These are phyloP conservation scores for Verticillium dahliae DNA, from an alignment of 2,329 filamentous ascomycete genomes.

Conservation along the genomic window DNA sequence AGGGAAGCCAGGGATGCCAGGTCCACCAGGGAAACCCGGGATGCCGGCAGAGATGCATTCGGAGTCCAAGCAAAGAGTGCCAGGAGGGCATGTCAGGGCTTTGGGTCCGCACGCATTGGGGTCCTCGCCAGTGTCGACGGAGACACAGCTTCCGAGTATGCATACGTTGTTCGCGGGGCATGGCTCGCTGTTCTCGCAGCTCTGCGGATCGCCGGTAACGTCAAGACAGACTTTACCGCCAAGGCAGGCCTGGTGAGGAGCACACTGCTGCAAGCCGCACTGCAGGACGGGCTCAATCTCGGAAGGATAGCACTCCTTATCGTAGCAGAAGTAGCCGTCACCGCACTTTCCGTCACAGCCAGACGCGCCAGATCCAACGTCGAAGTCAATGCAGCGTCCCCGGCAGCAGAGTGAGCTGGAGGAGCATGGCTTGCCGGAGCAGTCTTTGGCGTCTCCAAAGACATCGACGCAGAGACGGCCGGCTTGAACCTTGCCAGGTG, in stretches of 20 bases:
- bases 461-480: not conserved
- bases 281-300: not conserved
- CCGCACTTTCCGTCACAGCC: not conserved
- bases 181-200: not conserved
- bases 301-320: not conserved
- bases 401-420: not conserved
- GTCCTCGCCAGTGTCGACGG: not conserved
- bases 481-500: not conserved
- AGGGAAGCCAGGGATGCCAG: not conserved
- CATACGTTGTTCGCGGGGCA: not conserved
- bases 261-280: not conserved
- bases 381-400: not conserved
- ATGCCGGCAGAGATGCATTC: not conserved
- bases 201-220: not conserved
- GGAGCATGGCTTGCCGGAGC: not conserved
- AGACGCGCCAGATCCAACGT: not conserved
- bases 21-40: not conserved
- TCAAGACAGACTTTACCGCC: not conserved
- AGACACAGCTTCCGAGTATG: not conserved
- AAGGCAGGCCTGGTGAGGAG: not conserved
- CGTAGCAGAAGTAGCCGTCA: not conserved
- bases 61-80: not conserved
- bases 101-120: not conserved
- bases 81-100: not conserved
- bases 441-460: not conserved